Conservation (phyloP, 2,329 filamentous ascomycete genomes). For the Alternaria dauci region DNA sequence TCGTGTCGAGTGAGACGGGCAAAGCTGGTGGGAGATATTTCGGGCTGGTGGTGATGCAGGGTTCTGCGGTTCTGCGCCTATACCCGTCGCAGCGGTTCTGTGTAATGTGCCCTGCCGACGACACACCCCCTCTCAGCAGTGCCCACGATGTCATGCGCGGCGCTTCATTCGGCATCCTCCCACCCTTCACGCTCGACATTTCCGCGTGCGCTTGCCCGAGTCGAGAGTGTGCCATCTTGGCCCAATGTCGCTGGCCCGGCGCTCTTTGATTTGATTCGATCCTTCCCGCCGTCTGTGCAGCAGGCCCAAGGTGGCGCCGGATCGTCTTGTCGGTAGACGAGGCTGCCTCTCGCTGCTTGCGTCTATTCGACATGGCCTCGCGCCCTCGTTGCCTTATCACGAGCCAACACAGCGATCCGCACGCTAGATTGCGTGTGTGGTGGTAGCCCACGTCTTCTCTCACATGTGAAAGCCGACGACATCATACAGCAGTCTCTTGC, state of each 20-base stretch:
- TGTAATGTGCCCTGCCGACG: background rate
- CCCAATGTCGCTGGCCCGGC: slow-evolving; percentile 39
- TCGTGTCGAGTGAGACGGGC: background rate
- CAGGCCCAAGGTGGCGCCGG: slow-evolving; percentile 22
- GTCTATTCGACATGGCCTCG: slow-evolving; percentile 32
- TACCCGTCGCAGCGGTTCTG: slow-evolving; percentile 3
- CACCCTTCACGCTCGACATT: slow-evolving; percentile 21
- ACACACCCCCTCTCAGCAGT: slow-evolving; percentile 7
- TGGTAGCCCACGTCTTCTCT: slow-evolving; percentile 5
- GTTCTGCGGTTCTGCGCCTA: slow-evolving; percentile 7
- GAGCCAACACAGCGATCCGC: slow-evolving; percentile 32
- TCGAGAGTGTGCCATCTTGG: slow-evolving; percentile 28
- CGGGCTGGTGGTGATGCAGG: background rate
- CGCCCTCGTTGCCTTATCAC: slow-evolving; percentile 35
- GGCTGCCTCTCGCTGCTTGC: slow-evolving; percentile 35
- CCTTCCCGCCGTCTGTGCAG: slow-evolving; percentile 38
- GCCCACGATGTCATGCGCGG: slow-evolving; percentile 31
- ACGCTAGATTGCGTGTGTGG: slow-evolving; percentile 19
- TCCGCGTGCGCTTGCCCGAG: slow-evolving; percentile 26
- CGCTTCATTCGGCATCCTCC: slow-evolving; percentile 20
- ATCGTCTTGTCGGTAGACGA: slow-evolving; percentile 29
- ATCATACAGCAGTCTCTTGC: slow-evolving; percentile 26
- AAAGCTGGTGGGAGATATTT: background rate
- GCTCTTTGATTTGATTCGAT: slow-evolving; percentile 42
- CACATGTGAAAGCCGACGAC: slow-evolving; percentile 42